Base-by-base conservation (phyloP, 176 grass and related monocot genomes). In the Paspalum vaginatum region DNA sequence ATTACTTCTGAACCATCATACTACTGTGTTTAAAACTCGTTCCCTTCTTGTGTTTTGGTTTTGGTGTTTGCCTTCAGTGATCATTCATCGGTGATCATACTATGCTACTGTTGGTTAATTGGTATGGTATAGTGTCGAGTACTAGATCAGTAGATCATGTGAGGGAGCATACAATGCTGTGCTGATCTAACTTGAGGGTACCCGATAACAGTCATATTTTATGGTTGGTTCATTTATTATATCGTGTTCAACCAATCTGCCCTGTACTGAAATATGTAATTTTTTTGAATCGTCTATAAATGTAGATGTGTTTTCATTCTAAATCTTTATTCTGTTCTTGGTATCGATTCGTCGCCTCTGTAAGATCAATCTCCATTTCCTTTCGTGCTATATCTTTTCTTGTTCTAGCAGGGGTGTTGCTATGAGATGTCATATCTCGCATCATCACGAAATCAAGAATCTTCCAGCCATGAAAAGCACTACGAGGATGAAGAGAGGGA, bases 381-480 rank as follows among this genome's bases (percentile, higher is more conserved):
- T 54, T 48, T 7, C 39, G 18, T 54, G 54, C 41, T 50, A 10
- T 45, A 11, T 65, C 14, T 74, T 51, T 74, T 79, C 71, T 77
- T 72, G 48, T 79, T 66, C 58, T 49, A 62, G 63, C 51, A 59
- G 74, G 55, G 52, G 48, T 8, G 52, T 59, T 25, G 55, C 25
- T 37, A 40, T 50, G 71, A 81, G 82, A 85, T 72, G 65, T 81
- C 71, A 70, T 83, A 51, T 75, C 62, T 79, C 66, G 51, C 74
- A 66, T 83, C 72, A 68, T 83, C 60, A 54, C 27, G 63, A 58
- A 56, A 44, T 65, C 47, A 75, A 51, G 82, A 84, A 76, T 86
- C 76, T 79, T 86, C 76, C 84, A 79, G 84, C 74, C 84, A 86
- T 86, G 84, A 65, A 79, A 79, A 73, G 59, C 74, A 86, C 74